Evolutionary conservation across 306 rosid genomes (phyloP), one percentile per base, ranked within the genome.

Genomic region (Citrullus amarus): DNA sequence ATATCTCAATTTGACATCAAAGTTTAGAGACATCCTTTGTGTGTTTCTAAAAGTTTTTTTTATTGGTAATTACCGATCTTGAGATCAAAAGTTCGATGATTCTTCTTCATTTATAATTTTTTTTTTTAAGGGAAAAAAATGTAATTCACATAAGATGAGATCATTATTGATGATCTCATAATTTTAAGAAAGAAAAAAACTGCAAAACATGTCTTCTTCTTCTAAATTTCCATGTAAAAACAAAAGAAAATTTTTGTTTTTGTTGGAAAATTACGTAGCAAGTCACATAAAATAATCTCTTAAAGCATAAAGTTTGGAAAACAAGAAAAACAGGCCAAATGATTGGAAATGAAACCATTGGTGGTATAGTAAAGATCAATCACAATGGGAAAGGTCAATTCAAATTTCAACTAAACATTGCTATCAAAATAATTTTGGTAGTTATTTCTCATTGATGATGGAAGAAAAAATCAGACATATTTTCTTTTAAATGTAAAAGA

Each of bases 371-470:
- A 9, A 34, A 16, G 11, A 25, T 39, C 73, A 38, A 39, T 67
- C 28, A 7, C 48, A 38, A 67, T 38, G 54, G 3, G 48, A 12
- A 67, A 67, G 53, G 10, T 63, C 70, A 67, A 67, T 32, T 63
- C 54, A 48, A 48, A 53, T 53, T 53, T 53, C 56, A 69, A 69
- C 44, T 44, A 44, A 11, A 69, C 56, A 6, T 44, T 20, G n/a
- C 75, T 44, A 69, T 69, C 75, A 43, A 69, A 69, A 69, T 66
- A 66, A 66, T 4, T 39, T 36, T 66, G 73, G 51, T 66, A 17
- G 51, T 66, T 63, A 63, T 30, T 62, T 15, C 44, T 34, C 48
- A 66, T 38, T 66, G 15, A 38, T 39, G 50, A 36, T 18, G 28
- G 16, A 39, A 66, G 73, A 66, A 66, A 58, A 66, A 66, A 8